Base-by-base conservation (phyloP, 192 early-diverging fungal species). In the Allomyces macrogynus region DNA sequence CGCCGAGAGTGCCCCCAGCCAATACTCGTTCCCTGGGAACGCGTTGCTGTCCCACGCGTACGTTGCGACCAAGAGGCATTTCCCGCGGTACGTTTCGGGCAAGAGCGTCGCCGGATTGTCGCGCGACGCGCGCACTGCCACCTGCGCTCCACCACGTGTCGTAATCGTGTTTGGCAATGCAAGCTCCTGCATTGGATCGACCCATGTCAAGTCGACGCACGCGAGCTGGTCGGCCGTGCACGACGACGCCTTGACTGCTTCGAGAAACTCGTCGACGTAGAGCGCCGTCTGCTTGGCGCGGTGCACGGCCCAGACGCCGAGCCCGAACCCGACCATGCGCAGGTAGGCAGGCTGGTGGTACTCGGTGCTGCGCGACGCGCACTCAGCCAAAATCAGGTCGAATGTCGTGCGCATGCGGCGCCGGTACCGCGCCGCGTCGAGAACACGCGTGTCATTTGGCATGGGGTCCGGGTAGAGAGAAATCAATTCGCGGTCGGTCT, bases 1-100 rank as follows among this genome's bases (percentile, higher is more conserved):
- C 8, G 57, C 76, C 61, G 62, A n/a, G 66, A 71, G 60, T 10
- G 54, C 64, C 3, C 72, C 70, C 26, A 65, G 20, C 66, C 64
- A 77, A 66, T 71, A 76, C 43, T 77, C 76, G 42, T 77, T 77
- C 11, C 76, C 76, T 4, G 69, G 69, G 43, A 68, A 76, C 18
- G 65, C 40, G 60, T 77, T 77, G 16, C 20, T 7, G 12, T 57
- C 49, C 49, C 49, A 57, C 4, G 49, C 49, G 9, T 20, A 57
- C 0, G 49, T 57, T 3, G 9, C 49, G 16, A 57, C 49, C 16
- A 57, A 10, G 12, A 57, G 49, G 32, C 32, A 40, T 10, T 57
- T 57, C 1, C 49, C 16, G 12, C 32, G 32, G 32, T 40, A 40
- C 4, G 32, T 2, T 7, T n/a, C 16, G 0, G 12, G 16, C 16